Percentiles rank a stretch among this genome's conserved stretches.
Conservation (phyloP, 306 rosid species). For the Acacia crassicarpa region DNA sequence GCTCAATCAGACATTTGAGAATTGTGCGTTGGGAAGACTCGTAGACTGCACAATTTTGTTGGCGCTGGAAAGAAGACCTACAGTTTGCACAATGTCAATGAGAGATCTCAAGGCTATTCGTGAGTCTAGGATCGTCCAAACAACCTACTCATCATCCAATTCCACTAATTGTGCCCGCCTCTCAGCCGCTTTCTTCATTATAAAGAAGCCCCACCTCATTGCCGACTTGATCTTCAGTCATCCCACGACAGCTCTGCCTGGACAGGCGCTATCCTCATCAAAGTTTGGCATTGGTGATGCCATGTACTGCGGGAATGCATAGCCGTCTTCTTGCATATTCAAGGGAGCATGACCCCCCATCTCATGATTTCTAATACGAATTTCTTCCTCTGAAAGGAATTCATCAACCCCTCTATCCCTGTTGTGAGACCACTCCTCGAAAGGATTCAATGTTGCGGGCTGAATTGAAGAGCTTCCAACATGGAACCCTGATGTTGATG, state of each 20-base stretch:
- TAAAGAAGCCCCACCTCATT: constrained; percentile 99
- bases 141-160: constrained; percentile 75
- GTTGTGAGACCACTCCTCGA: constrained; percentile 84
- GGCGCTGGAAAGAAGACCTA: constrained; percentile 39
- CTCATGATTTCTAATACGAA: constrained; percentile 90
- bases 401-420: constrained; percentile 85
- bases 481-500: constrained; percentile 67
- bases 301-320: constrained; percentile 54
- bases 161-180: constrained; percentile 89
- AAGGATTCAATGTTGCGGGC: constrained; percentile 59
- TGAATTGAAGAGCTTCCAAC: constrained; percentile 53
- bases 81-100: constrained; percentile 41
- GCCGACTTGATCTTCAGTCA: constrained; percentile 99
- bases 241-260: constrained; percentile 97
- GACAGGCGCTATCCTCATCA: constrained; percentile 78
- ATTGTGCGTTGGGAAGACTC: constrained; percentile 24
- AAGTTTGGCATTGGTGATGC: constrained; percentile 73
- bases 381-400: constrained; percentile 87
- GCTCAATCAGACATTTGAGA: constrained; percentile 36
- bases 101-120: constrained; percentile 29
- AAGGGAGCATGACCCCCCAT: constrained; percentile 31
- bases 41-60: constrained; percentile 40
- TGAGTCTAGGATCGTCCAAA: constrained; percentile 34
- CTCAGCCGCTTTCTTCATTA: constrained; percentile 94
- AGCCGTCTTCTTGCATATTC: constrained; percentile 64